Evolutionary conservation across 176 grass and related monocot genomes (phyloP).

Genomic region (Oryza glaberrima): DNA sequence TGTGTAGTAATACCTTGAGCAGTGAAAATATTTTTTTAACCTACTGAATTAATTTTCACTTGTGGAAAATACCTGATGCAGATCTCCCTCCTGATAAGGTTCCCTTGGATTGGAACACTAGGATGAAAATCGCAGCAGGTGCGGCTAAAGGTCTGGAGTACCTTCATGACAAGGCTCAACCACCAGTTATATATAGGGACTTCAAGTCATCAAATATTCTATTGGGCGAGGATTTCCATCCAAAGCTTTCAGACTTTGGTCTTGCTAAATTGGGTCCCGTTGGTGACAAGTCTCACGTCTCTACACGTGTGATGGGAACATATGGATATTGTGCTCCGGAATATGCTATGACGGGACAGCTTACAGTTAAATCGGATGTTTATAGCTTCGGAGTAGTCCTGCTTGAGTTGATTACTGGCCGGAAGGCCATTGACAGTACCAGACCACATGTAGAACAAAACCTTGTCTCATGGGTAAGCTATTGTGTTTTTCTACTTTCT

Average conservation of each 20-base stretch:
- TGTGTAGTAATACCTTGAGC: background rate
- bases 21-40: background rate
- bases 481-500: slow-evolving; percentile 21
- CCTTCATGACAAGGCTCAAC: slow-evolving; percentile 79
- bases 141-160: slow-evolving; percentile 94
- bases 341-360: slow-evolving; percentile 93
- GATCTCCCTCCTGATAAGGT: slow-evolving; percentile 76
- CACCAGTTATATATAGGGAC: slow-evolving; percentile 92
- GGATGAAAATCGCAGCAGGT: slow-evolving; percentile 95
- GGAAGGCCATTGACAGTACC: slow-evolving; percentile 69
- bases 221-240: slow-evolving; percentile 69
- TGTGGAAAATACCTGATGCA: slow-evolving; percentile 44
- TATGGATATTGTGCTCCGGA: slow-evolving; percentile 93
- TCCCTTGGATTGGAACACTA: slow-evolving; percentile 76
- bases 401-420: slow-evolving; percentile 91
- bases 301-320: slow-evolving; percentile 97
- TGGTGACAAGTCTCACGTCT: slow-evolving; percentile 96
- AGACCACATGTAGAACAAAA: slow-evolving; percentile 68
- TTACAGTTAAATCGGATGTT: slow-evolving; percentile 82
- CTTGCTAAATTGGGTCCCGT: slow-evolving; percentile 91
- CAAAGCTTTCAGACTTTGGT: slow-evolving; percentile 93
- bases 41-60: slow-evolving; percentile 28
- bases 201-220: slow-evolving; percentile 98
- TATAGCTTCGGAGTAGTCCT: slow-evolving; percentile 92
- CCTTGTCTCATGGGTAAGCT: slow-evolving; percentile 87